These are phyloP conservation scores for Pyrenopolyporus hunteri DNA, from an alignment of 495 filamentous ascomycete genomes.

Conservation along the genomic window DNA sequence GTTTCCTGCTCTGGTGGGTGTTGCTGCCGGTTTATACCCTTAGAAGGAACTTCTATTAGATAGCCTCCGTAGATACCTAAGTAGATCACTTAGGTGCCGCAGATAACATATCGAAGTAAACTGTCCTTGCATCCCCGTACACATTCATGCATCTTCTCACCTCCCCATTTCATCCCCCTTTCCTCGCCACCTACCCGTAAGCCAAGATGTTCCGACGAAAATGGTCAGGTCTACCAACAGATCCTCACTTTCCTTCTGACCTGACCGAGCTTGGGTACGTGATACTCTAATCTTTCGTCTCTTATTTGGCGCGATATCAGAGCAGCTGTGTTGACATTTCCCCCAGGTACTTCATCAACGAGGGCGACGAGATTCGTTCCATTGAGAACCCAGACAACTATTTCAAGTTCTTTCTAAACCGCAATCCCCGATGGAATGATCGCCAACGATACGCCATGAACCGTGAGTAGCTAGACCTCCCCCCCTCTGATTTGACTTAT, in stretches of 20 bases:
- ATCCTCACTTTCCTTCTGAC: constrained; percentile 67
- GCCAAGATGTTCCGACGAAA: constrained; percentile 71
- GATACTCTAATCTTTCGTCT: not conserved
- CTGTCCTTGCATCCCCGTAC: too few relatives aligned
- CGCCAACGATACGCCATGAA: constrained; percentile 73
- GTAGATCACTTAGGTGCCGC: too few relatives aligned
- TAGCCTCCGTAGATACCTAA: too few relatives aligned
- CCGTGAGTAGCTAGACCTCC: constrained; percentile 52
- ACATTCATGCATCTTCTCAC: too few relatives aligned
- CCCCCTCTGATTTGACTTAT: not conserved
- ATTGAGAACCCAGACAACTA: constrained; percentile 67
- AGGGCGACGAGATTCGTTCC: constrained; percentile 71
- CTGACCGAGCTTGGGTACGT: constrained; percentile 73
- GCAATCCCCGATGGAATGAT: constrained; percentile 73
- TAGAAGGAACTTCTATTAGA: too few relatives aligned
- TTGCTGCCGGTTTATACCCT: too few relatives aligned
- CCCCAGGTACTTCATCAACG: constrained; percentile 71
- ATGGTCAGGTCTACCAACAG: constrained; percentile 68
- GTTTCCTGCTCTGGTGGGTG: too few relatives aligned
- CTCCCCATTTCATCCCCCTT: too few relatives aligned
- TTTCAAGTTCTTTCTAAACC: constrained; percentile 75
- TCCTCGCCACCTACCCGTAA: too few relatives aligned
- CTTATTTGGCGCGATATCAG: not conserved
- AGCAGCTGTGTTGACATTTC: constrained; percentile 12
- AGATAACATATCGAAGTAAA: too few relatives aligned